phyloP scores from a whole-genome alignment of 2,329 filamentous ascomycete species.

The Aspergillus quadricinctus region DNA sequence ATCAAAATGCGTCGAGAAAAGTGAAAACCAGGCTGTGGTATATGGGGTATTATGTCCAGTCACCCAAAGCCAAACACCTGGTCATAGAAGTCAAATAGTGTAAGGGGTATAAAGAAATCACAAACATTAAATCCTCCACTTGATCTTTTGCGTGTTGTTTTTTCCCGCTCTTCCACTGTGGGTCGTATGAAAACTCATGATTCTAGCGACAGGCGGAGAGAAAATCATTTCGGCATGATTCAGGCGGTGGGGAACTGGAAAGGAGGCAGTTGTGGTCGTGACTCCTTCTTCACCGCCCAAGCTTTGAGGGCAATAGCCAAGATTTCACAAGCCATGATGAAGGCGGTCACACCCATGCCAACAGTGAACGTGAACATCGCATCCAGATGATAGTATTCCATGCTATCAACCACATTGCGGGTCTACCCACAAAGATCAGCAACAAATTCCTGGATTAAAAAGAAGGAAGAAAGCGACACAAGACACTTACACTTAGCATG shows the following conservation, averaged over 20 bases:
- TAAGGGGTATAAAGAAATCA: slow-evolving; percentile 23
- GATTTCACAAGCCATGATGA: slow-evolving; percentile 82
- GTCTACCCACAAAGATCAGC: slow-evolving; percentile 48
- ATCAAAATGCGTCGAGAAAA: slow-evolving; percentile 6
- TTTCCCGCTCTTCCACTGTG: not conserved
- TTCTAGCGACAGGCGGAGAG: not conserved
- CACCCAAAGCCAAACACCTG: slow-evolving; percentile 7
- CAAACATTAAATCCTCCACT: slow-evolving; percentile 1
- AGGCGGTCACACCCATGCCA: slow-evolving; percentile 73
- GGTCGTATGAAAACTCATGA: not conserved
- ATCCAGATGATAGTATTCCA: slow-evolving; percentile 72
- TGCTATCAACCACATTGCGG: slow-evolving; percentile 69
- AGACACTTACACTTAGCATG: slow-evolving; percentile 72
- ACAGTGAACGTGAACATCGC: slow-evolving; percentile 94
- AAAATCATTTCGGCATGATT: not conserved
- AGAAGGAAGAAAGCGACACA: not conserved
- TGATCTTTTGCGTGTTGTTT: not conserved
- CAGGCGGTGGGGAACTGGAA: slow-evolving; percentile 26
- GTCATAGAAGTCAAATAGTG: slow-evolving; percentile 13
- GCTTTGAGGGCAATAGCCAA: slow-evolving; percentile 78
- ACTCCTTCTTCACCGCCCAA: slow-evolving; percentile 61
- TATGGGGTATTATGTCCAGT: slow-evolving; percentile 10
- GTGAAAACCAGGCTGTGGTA: slow-evolving; percentile 5
- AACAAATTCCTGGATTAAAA: not conserved
- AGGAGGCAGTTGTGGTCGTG: slow-evolving; percentile 23